Base-by-base conservation (phyloP, 495 filamentous ascomycete species). In the Penicillium salamii region DNA sequence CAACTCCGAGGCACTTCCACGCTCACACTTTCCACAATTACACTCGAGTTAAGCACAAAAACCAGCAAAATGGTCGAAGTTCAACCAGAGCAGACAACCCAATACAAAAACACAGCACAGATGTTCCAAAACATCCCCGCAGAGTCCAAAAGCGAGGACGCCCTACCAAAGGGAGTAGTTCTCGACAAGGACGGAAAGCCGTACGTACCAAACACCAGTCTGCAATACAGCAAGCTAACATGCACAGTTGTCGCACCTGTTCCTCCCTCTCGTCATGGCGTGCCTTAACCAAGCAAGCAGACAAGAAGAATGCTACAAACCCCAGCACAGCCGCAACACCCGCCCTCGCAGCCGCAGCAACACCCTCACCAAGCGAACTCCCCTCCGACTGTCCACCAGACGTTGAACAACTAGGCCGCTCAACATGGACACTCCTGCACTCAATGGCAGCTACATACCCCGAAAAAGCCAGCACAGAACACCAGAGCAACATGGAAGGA, bases 111-210 rank as follows among this genome's bases (percentile, higher is more conserved):
- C 17, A 42, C 44, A 19, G 43, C 46, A 8, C n/a, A 42, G 7
- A 40, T 61, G 14, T 68, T 68, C 24, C 62, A 66, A 26, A 54
- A 59, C 35, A 15, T 12, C 6, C 21, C 53, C 6, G 31, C 41
- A n/a, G n/a, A n/a, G n/a, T n/a, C n/a, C n/a, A n/a, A n/a, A n/a
- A n/a, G n/a, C n/a, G n/a, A n/a, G n/a, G n/a, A n/a, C n/a, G n/a
- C n/a, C n/a, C 51, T 83, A 21, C 86, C 89, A 12, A 95, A 90
- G 66, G 92, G 91, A 53, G 77, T 96, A 6, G 80, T 96, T 3
- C 72, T 97, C 32, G 93, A 86, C 36, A 89, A 91, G 57, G 89
- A 98, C 76, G 93, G 93, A 37, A 97, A 97, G 71, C 93, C 92
- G 93, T 97, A 77, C 69, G 89, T 67, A 42, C 7, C 29, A 17